Evolutionary conservation across 2,329 filamentous ascomycete species (phyloP).

Genomic region (Pyrenochaeta sp.): DNA sequence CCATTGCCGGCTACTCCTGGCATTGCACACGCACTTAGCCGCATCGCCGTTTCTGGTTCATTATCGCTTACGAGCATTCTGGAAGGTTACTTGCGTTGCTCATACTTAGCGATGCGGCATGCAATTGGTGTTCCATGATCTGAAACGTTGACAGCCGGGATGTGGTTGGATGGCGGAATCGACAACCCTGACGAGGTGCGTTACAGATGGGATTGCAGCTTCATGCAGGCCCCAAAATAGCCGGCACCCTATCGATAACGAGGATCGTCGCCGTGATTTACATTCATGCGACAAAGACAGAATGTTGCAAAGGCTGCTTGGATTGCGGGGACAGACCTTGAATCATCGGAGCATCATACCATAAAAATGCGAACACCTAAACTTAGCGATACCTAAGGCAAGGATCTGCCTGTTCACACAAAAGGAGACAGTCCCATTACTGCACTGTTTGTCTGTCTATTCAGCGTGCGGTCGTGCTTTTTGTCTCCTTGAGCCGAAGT

Average conservation of each 20-base stretch:
- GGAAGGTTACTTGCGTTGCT: slow-evolving; percentile 8
- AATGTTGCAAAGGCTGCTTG: neutral
- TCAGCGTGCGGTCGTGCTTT: too few relatives aligned
- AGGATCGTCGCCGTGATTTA: slow-evolving; percentile 1
- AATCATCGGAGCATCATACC: too few relatives aligned
- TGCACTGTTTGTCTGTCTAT: too few relatives aligned
- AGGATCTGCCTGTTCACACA: too few relatives aligned
- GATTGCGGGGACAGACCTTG: neutral
- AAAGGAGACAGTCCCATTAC: too few relatives aligned
- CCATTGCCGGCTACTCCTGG: slow-evolving; percentile 10
- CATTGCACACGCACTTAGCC: slow-evolving; percentile 10
- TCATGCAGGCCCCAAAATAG: slow-evolving; percentile 15
- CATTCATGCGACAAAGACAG: neutral
- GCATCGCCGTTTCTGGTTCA: slow-evolving; percentile 22
- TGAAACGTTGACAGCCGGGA: slow-evolving; percentile 10
- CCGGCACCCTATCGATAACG: neutral
- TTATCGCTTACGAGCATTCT: slow-evolving; percentile 2
- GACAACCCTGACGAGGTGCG: slow-evolving; percentile 4
- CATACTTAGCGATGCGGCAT: neutral
- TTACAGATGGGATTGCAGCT: slow-evolving; percentile 20
- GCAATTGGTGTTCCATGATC: slow-evolving; percentile 9
- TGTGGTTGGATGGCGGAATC: slow-evolving; percentile 7
- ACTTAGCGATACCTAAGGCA: too few relatives aligned
- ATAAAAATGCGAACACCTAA: too few relatives aligned
- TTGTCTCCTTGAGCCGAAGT: too few relatives aligned